Evolutionary conservation across 2,329 filamentous ascomycete genomes (phyloP), one percentile per base, ranked within the genome.

Genomic region (Botrytis elliptica): DNA sequence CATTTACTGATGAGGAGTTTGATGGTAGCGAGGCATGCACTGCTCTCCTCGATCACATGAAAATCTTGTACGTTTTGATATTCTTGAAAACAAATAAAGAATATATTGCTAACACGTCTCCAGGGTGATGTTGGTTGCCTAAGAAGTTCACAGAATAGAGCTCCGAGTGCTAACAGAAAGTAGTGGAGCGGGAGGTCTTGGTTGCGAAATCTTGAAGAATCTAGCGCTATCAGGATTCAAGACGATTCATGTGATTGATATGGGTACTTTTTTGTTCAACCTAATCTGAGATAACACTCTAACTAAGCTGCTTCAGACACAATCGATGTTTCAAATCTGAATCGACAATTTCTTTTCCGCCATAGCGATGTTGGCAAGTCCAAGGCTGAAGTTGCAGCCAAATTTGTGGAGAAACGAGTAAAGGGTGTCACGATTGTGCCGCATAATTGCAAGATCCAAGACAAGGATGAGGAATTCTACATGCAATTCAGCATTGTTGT

Each of bases 211-310:
- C 63, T 86, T 99, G 70, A 99, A 99, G 85, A 94, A 99, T 80
- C 88, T 99, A 49, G 96, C 96, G 60, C 88, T 99, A 70, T 98
- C 95, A 2, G 94, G 95, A 42, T 99, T 99, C 85, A 97, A 93
- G 83, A 90, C 97, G 80, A 98, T 99, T 78, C 94, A 99, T 85
- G 96, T 99, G 74, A 98, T 99, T 79, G 96, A 99, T 84, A 99
- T 99, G 96, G 93, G 92, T 92, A 84, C 74, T 81, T 66, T 33
- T 18, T n/a, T 60, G 42, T 20, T 14, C n/a, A 38, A 33, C 49
- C 16, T 14, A 33, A 8, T 57, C 20, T 18, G 49, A 33, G 49
- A 18, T 46, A 29, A 18, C 12, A 40, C 18, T 25, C 49, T 75
- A n/a, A 73, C 59, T 77, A 75, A 77, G 69, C 62, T 63, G 16